phyloP scores from a whole-genome alignment of 306 rosid species.

The apple (Malus domestica) region ASM211411v1 NC_041791.1:30406001-30406500 shows the following conservation, averaged over 20 bases:
- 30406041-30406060: conserved; percentile 95
- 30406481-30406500: neutral
- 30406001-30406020: conserved; percentile 71
- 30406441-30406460: conserved; percentile 10
- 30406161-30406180: conserved; percentile 62
- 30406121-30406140: conserved; percentile 73
- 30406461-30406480: neutral
- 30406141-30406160: conserved; percentile 75
- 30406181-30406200: conserved; percentile 86
- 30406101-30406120: conserved; percentile 68
- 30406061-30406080: conserved; percentile 84
- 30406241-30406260: neutral
- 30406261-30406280: neutral
- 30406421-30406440: conserved; percentile 37
- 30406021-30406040: conserved; percentile 84
- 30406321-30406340: neutral
- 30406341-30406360: neutral
- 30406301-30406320: neutral
- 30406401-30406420: conserved; percentile 16
- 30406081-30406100: conserved; percentile 83
- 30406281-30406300: neutral
- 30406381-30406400: conserved; percentile 24
- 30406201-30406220: conserved; percentile 49
- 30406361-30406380: neutral
- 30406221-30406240: conserved; percentile 21